Base-by-base conservation (phyloP, 2,329 filamentous ascomycete genomes). In the Paecilomyces sp. region DNA sequence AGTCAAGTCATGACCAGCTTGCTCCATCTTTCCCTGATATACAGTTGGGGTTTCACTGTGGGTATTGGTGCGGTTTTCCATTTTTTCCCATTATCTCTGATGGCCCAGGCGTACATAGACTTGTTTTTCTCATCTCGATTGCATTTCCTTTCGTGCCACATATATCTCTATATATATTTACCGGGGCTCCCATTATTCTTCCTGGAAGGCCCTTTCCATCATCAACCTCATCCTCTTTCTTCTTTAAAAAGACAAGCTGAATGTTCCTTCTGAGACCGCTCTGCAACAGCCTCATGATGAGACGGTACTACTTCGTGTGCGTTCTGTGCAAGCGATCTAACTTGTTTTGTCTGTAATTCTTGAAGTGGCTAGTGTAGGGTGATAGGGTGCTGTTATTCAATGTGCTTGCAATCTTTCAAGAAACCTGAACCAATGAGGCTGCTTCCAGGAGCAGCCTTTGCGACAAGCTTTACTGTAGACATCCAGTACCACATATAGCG, bases 31-130 rank as follows among this genome's bases (percentile, higher is more conserved):
- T 57, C 50, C 30, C 41, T 34, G 25, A 28, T 34, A 33, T 33
- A 33, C 18, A 5, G 25, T 12, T 18, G 12, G 24, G 28, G n/a
- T 25, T 57, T 30, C 34, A 53, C 56, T 50, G 36, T 53, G 47
- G 56, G 56, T 57, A 56, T 36, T 25, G 55, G 55, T 31, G 36
- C 55, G 24, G 25, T 56, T 30, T 22, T 34, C 18, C 22, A 28
- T 25, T n/a, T 56, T 36, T 56, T 36, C n/a, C 13, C 13, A n/a
- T 56, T 57, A 61, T 57, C 51, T 64, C 57, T 62, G 58, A 62
- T 51, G 54, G 59, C 64, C 60, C 59, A 58, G 62, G 64, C 63
- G 63, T 67, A 66, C 57, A 66, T 64, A 66, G 54, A 53, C 51
- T 58, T 54, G 54, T 52, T 59, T 22, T 15, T 64, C 57, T 65